Base-by-base conservation (phyloP, 495 filamentous ascomycete genomes). In the Copromyces sp. region DNA sequence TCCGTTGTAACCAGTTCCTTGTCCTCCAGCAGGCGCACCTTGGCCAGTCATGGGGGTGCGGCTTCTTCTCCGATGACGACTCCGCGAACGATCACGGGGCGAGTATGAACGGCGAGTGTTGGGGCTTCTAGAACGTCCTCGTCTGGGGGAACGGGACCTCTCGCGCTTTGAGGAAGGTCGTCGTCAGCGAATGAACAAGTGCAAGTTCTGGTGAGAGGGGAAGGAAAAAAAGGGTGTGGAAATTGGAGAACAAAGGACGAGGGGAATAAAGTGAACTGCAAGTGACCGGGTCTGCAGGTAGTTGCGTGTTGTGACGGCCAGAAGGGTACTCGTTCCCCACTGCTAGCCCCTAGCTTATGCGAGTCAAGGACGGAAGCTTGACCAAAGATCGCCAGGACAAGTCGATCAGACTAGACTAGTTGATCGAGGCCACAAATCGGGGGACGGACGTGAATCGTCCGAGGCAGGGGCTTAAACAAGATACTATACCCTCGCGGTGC, bases 81-180 rank as follows among this genome's bases (percentile, higher is more conserved):
- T 95, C 81, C 92, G 90, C 82, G 94, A 97, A 81, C 94, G 92
- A 83, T 93, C 95, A 80, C 94, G 93, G 73, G 94, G 93, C 47
- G 94, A 95, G 83, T 96, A 97, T 61, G 94, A 97, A 77, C 94
- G 93, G 79, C 94, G 91, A 80, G 82, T 75, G 65, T 75, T 83
- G 68, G 84, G 85, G 76, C 84, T 87, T 73, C 86, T 80, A 73
- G 86, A 88, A 76, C 85, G 85, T 76, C 93, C 93, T 84, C 94
- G 92, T 82, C 94, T 90, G 77, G 94, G 94, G 74, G 93, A 95
- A 82, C 94, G 93, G 83, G 94, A 95, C 83, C 95, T 92, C 89
- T 97, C 94, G 83, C 95, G 94, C 93, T 97, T 88, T 72, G 78
- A 80, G 47, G 68, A 65, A 35, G 47, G 53, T 65, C 29, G 53